Evolutionary conservation across 2,329 filamentous ascomycete species (phyloP), one percentile per base, ranked within the genome.

Genomic region (Rosellinia necatrix): DNA sequence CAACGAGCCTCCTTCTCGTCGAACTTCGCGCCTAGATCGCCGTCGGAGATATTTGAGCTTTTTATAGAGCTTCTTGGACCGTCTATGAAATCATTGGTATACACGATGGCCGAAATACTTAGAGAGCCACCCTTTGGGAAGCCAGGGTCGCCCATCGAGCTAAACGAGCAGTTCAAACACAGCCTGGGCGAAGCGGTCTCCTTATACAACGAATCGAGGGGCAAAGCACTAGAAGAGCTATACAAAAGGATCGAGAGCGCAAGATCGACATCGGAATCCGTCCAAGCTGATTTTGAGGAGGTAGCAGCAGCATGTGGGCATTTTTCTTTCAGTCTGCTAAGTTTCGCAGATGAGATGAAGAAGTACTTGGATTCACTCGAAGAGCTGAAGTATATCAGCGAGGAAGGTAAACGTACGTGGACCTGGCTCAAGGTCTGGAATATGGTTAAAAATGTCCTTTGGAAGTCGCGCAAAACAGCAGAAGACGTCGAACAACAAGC

Each of bases 261-360:
- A 9, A 84, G 84, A 55, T 78, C 85, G 3, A 82, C 85, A 37
- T 87, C 88, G 0, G 81, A 91, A 49, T 88, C 89, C 59, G 82
- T 93, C 7, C 88, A 96, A 68, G 94, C 93, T 2, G 94, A 97
- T 71, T 92, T 96, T 54, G 94, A 99, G 71, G 94, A 99, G 72
- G 92, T 97, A 9, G 92, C 93, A 35, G 93, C 94, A n/a, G 96
- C 92, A 53, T 99, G 94, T 68, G 93, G 94, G 0, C 92, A 97
- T 73, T 99, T 97, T 70, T 93, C 90, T 69, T 97, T 94, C 70
- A 96, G 90, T 38, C 78, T 99, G 22, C 84, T 94, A 60, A 90
- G 94, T 64, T 93, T 97, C 68, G 92, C 91, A 0, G 90, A 96
- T 69, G 92, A 97, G 68, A 89, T 96, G 76, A 85, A 90, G 62